Base-by-base conservation (phyloP, 2,329 filamentous ascomycete genomes). In the Elsinoe necatrix region DNA sequence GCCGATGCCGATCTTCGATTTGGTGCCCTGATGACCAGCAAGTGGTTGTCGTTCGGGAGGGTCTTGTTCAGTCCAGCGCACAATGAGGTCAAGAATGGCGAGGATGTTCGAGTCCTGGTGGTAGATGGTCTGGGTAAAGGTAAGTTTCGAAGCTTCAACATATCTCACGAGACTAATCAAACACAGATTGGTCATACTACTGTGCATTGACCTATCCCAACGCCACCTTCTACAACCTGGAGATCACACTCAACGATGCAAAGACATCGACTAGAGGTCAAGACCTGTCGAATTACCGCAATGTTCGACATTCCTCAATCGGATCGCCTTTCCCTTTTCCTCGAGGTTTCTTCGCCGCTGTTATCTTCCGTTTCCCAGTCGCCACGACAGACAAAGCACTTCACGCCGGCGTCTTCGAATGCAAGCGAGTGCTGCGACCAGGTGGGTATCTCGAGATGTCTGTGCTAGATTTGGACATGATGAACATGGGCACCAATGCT, bases 41-140 rank as follows among this genome's bases (percentile, higher is more conserved):
- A 91, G 66, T 93, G 87, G 88, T 79, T 93, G 21, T 89, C 86
- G 0, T 92, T 92, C 67, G 88, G 88, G 1, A 85, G 89, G 63
- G 86, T 92, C 0, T 75, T 93, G 3, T 91, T 93, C 72, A 90
- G 86, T 63, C 87, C 89, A 9, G 82, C 86, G 4, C 81, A 88
- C 23, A 84, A 88, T 45, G 84, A 89, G 62, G 77, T 91, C 20
- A 72, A 80, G 37, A 73, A 80, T 16, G 72, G 77, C 0, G 76
- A 66, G 69, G 71, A 85, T 77, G 73, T 80, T 72, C 56, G 85
- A 75, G 82, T 93, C 23, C 77, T 93, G 2, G 85, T 93, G 16
- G 79, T 93, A 57, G 88, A 93, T 71, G 88, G 88, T 4, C 82
- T 93, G 27, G 88, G 88, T n/a, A 91, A 90, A 65, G 71, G 72